Evolutionary conservation across 768 basidiomycete species (phyloP), one percentile per base, ranked within the genome.

Genomic region (Phanerodontia chrysosporium): DNA sequence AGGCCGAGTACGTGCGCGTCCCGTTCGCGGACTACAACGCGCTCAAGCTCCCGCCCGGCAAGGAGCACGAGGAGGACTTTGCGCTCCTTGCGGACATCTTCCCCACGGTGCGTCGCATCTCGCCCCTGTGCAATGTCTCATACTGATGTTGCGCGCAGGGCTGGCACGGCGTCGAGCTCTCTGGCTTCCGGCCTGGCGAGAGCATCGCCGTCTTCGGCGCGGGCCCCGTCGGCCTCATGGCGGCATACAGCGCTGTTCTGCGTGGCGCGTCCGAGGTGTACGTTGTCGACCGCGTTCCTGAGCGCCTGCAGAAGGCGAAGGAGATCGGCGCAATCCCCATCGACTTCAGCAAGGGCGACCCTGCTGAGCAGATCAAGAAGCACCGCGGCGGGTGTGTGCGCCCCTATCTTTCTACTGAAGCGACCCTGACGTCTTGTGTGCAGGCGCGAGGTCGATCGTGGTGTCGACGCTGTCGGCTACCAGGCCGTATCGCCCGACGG

Each of bases 11-110:
- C 63, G 74, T 84, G 45, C 75, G 78, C 13, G 81, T 83, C 7
- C 82, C 81, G 0, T 84, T 78, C 65, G 82, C 81, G 7, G 82
- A 84, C 62, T 83, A 80, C 71, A 82, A 82, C 59, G 80, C 79
- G 2, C 68, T 84, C 21, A 75, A 75, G 39, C 74, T 84, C 0
- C 82, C 82, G 5, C 70, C 78, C 8, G 82, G 82, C 4, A 80
- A 65, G n/a, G 79, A 80, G 61, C 72, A 80, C 61, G 82, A 84
- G 64, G 78, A 78, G 24, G 82, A 83, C 60, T 84, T 84, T 65
- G 78, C 80, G 1, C 63, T 81, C 28, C 73, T 83, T 2, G 80
- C 81, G 18, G 81, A 82, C 64, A 82, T 82, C 51, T 83, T 82
- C 73, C 82, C 82, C 44, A 82, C 80, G 6, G 81, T 80, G 51